Evolutionary conservation across 495 filamentous ascomycete genomes (phyloP).

Genomic region (Astrocystis sublimbata): DNA sequence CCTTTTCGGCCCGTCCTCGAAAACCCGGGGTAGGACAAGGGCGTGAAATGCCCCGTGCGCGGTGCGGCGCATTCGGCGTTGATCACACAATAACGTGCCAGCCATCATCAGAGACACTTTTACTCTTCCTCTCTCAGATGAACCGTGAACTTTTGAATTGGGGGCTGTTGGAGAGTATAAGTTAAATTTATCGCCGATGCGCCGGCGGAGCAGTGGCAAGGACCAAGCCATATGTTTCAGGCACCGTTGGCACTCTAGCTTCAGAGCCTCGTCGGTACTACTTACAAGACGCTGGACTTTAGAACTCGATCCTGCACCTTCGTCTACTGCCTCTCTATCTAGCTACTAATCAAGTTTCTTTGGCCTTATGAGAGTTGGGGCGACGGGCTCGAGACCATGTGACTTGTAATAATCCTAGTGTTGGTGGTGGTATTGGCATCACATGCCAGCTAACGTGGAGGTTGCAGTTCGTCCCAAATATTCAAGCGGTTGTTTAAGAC

Average conservation of each 20-base stretch:
- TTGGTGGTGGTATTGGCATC: conserved; percentile 11
- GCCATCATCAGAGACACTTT: not conserved
- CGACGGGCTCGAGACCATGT: not conserved
- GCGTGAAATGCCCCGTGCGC: conserved; percentile 5
- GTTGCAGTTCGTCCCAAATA: conserved; percentile 1
- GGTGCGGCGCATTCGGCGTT: conserved; percentile 19
- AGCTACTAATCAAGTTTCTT: not conserved
- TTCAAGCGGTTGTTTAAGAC: not conserved
- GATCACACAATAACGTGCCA: not conserved
- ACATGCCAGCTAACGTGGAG: conserved; percentile 8
- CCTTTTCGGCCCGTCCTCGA: conserved; percentile 31
- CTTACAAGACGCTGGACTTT: not conserved
- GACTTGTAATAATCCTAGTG: conserved; percentile 14
- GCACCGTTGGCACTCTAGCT: not conserved
- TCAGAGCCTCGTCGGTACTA: not conserved
- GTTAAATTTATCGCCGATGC: not conserved
- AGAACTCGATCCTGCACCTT: not conserved
- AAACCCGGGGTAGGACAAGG: conserved; percentile 27
- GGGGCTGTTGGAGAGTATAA: not conserved
- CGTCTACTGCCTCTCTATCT: not conserved
- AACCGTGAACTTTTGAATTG: not conserved
- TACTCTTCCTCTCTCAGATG: not conserved
- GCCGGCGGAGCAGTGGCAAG: conserved; percentile 11
- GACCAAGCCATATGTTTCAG: conserved; percentile 11
- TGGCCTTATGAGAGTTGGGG: not conserved